A percentile compares a stretch with the other conserved stretches of the same genome.
These are phyloP conservation scores for Flaveria linearis DNA, from an alignment of 129 eudicot genomes.

Conservation along the genomic window DNA sequence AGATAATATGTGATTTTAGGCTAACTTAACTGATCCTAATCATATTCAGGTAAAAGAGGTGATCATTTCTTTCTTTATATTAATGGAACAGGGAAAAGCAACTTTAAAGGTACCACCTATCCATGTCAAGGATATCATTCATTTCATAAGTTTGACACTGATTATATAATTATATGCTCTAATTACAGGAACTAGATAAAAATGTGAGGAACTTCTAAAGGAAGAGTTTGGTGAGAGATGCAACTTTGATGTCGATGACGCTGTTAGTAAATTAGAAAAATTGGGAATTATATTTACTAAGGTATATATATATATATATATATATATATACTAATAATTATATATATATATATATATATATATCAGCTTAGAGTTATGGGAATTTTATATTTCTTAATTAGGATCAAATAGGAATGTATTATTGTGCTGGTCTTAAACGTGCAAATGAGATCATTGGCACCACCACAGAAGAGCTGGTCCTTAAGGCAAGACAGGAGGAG, in stretches of 20 bases:
- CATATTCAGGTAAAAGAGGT: constrained; percentile 85
- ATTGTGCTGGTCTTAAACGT: constrained; percentile 72
- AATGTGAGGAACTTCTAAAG: constrained; percentile 74
- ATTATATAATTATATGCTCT: no score
- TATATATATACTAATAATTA: no score
- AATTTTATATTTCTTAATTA: constrained; percentile 26
- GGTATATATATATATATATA: constrained; percentile 34
- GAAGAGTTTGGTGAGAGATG: constrained; percentile 90
- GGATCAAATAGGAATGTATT: constrained; percentile 90
- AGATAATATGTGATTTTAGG: not conserved
- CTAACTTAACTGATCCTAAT: not conserved
- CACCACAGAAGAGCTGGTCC: constrained; percentile 91
- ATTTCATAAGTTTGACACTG: not conserved
- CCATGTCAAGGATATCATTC: no score
- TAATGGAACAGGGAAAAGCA: constrained; percentile 96
- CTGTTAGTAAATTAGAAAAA: constrained; percentile 77
- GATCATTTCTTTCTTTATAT: constrained; percentile 73
- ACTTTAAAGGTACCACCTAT: constrained; percentile 56
- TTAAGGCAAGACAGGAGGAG: constrained; percentile 66
- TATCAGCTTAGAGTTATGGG: not conserved
- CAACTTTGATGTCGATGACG: constrained; percentile 95
- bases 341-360: no score
- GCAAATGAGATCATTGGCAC: constrained; percentile 96
- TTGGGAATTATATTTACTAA: constrained; percentile 81
- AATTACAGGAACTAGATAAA: constrained; percentile 72